Conservation (phyloP, 768 basidiomycete genomes). For the Suillus plorans region DNA sequence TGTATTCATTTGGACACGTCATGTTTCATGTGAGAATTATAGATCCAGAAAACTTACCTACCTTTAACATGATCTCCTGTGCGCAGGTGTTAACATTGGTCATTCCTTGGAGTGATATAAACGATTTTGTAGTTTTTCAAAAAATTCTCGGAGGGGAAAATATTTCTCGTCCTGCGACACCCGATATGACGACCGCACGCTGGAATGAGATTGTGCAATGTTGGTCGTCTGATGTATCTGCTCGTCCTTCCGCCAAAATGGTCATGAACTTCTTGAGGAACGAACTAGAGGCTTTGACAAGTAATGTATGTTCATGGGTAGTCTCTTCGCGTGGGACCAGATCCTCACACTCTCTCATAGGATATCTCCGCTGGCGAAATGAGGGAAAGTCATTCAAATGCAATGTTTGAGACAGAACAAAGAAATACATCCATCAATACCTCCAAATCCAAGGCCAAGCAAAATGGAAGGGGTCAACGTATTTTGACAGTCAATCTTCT, state of each 20-base stretch:
- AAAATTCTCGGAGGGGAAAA: background rate
- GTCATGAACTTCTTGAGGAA: background rate
- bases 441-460: background rate
- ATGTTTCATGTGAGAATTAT: slow-evolving; percentile 5
- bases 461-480: background rate
- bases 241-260: background rate
- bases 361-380: background rate
- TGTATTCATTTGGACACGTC: slow-evolving; percentile 36
- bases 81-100: background rate
- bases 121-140: background rate
- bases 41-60: slow-evolving; percentile 24
- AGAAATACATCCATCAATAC: background rate
- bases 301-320: background rate
- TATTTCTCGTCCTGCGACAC: background rate
- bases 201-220: background rate
- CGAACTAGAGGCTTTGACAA: background rate
- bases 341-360: background rate
- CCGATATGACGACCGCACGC: background rate
- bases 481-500: too few relatives aligned
- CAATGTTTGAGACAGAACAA: background rate
- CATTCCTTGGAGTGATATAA: background rate
- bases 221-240: background rate
- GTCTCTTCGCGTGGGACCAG: background rate
- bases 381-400: background rate
- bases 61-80: slow-evolving; percentile 32